These are phyloP conservation scores for Diutina rugosa DNA, from an alignment of 1,139 yeast genomes.

Conservation along the genomic window DNA sequence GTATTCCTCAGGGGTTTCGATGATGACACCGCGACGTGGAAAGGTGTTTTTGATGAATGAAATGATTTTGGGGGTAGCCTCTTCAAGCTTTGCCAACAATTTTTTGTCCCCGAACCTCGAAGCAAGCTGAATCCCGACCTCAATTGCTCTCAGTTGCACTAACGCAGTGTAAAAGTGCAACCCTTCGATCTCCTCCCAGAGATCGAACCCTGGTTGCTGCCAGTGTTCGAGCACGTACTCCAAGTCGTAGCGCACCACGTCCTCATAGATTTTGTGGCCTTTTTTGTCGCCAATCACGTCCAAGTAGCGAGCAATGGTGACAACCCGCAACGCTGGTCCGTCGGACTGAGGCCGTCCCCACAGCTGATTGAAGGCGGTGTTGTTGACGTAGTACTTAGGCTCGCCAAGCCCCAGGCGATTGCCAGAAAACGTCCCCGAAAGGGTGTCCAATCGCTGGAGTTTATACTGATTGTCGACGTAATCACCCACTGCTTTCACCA, in stretches of 20 bases:
- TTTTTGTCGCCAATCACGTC: conserved; percentile 18
- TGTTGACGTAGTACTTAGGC: conserved; percentile 69
- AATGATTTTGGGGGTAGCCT: conserved; percentile 20
- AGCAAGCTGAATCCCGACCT: conserved; percentile 42
- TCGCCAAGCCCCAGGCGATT: conserved; percentile 60
- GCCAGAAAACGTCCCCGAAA: conserved; percentile 50
- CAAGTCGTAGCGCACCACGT: conserved; percentile 60
- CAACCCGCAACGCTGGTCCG: conserved; percentile 78
- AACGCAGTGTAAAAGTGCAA: conserved; percentile 69
- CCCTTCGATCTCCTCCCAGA: conserved; percentile 85
- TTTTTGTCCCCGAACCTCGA: conserved; percentile 16
- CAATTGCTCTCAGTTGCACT: conserved; percentile 59
- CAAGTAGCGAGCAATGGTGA: conserved; percentile 50
- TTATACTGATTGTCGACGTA: conserved; percentile 46
- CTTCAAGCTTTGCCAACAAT: conserved; percentile 13
- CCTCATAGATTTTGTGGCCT: conserved; percentile 25
- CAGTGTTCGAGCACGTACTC: conserved; percentile 52
- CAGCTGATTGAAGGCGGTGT: conserved; percentile 40
- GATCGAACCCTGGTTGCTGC: conserved; percentile 59
- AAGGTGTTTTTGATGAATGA: conserved; percentile 26
- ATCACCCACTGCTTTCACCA: conserved; percentile 28
- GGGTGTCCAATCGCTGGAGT: conserved; percentile 56
- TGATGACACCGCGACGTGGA: conserved; percentile 28
- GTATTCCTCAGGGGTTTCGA: conserved; percentile 53
- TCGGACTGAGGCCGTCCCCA: conserved; percentile 98